Evolutionary conservation across 108 stramenopile genomes (phyloP), one percentile per base, ranked within the genome.

Genomic region (Cyclotella sp.): DNA sequence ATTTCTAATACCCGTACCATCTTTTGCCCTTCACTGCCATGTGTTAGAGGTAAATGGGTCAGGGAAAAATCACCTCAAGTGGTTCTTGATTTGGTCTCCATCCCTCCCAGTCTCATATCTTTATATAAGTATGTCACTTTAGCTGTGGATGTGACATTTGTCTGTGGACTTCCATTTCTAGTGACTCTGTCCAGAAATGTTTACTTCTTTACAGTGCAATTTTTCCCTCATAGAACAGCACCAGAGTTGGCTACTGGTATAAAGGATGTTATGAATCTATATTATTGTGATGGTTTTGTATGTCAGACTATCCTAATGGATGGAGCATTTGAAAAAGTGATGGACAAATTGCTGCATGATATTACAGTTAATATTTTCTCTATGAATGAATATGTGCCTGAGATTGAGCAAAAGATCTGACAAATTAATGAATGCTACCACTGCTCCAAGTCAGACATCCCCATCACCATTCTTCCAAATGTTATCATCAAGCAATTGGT

Each of bases 61-160:
- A 13, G 58, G 14, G 24, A 1, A 59, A 59, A 28, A n/a, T 28
- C 5, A 3, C 22, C 5, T 5, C 4, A 13, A 6, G 58, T 59
- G 27, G 58, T 12, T 5, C 58, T 13, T 27, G 58, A 59, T 59
- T 59, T 2, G 1, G 27, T 59, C 58, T 59, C 58, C 58, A 59
- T 12, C 26, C 13, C 13, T 14, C 5, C 18, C 2, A 59, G 27
- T 28, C 3, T 59, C 26, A 27, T 59, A 22, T 24, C 14, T 15
- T 14, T 14, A 26, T 4, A 28, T 22, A 59, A 59, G 3, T 28
- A 59, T 27, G 27, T 59, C 22, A 59, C 58, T 59, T 27, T 59
- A 3, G 58, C 28, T 5, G 9, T 24, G 13, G 58, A 59, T 12
- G 58, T 59, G 14, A 59, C 26, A 9, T 59, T 59, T 27, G 58